These are phyloP conservation scores for Pichia paraexigua DNA, from an alignment of 805 yeast genomes.

Conservation along the genomic window DNA sequence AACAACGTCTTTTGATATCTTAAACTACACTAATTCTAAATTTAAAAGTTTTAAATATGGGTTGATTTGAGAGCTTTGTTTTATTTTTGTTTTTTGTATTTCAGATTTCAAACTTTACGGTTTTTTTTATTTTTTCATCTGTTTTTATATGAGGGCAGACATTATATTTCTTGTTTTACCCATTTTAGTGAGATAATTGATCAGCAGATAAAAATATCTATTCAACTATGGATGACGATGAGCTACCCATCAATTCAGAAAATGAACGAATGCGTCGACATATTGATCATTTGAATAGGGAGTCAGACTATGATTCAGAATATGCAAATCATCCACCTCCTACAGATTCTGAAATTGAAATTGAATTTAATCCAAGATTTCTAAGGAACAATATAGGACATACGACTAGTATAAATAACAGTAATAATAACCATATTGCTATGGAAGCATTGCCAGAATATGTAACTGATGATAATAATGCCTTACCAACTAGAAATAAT, in stretches of 20 bases:
- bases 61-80: not conserved
- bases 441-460: not conserved
- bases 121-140: no score
- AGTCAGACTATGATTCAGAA: slow-evolving; percentile 20
- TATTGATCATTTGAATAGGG: not conserved
- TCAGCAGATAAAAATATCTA: not conserved
- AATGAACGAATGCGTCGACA: slow-evolving; percentile 1
- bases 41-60: no score
- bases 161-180: no score
- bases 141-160: no score
- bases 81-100: no score
- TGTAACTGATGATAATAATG: not conserved
- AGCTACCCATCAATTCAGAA: not conserved
- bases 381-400: not conserved
- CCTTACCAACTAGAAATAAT: not conserved
- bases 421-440: not conserved
- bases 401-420: not conserved
- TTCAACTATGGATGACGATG: not conserved
- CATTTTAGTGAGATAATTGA: no score
- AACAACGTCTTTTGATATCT: not conserved
- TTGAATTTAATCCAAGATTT: not conserved
- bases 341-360: slow-evolving; percentile 25
- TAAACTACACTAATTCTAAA: not conserved
- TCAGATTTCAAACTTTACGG: no score
- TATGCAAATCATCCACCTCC: slow-evolving; percentile 38